Conservation (phyloP, 495 filamentous ascomycete genomes). For the Aeminium ludgeri region DNA sequence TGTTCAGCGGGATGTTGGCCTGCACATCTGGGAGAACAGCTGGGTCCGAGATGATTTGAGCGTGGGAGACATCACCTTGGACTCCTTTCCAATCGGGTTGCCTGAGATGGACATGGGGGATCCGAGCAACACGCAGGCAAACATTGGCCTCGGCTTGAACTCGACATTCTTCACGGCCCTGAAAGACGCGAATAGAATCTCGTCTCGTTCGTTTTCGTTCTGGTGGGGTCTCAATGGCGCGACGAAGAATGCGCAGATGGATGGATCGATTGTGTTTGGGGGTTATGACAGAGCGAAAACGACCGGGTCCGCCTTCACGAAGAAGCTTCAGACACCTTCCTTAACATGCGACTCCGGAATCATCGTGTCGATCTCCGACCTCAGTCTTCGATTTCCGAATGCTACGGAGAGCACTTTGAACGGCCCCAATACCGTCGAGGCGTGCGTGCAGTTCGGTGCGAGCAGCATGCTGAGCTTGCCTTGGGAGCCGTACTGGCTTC, state of each 20-base stretch:
- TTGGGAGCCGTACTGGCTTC: no score
- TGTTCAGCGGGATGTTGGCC: neutral
- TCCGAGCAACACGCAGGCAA: conserved; percentile 29
- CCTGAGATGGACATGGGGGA: conserved; percentile 40
- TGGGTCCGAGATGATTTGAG: neutral
- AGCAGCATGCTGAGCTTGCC: no score
- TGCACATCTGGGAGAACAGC: neutral
- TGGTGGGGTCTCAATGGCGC: conserved; percentile 30
- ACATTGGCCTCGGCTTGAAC: conserved; percentile 25
- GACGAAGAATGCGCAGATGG: conserved; percentile 15
- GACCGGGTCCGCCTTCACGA: conserved; percentile 21
- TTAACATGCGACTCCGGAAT: conserved; percentile 21
- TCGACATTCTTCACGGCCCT: conserved; percentile 28
- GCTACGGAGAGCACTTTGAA: conserved; percentile 21
- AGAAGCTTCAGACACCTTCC: conserved; percentile 5
- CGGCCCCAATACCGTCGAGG: neutral
- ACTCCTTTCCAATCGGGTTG: conserved; percentile 26
- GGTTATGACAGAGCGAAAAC: conserved; percentile 31
- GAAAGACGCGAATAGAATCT: conserved; percentile 21
- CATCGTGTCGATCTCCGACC: conserved; percentile 22
- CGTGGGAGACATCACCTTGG: neutral
- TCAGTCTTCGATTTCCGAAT: conserved; percentile 25
- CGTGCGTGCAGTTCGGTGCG: no score
- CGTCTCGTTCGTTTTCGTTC: conserved; percentile 25
- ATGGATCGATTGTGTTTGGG: conserved; percentile 29